These are phyloP conservation scores for Auriscalpium microsporum DNA, from an alignment of 768 basidiomycete genomes.

Conservation along the genomic window DNA sequence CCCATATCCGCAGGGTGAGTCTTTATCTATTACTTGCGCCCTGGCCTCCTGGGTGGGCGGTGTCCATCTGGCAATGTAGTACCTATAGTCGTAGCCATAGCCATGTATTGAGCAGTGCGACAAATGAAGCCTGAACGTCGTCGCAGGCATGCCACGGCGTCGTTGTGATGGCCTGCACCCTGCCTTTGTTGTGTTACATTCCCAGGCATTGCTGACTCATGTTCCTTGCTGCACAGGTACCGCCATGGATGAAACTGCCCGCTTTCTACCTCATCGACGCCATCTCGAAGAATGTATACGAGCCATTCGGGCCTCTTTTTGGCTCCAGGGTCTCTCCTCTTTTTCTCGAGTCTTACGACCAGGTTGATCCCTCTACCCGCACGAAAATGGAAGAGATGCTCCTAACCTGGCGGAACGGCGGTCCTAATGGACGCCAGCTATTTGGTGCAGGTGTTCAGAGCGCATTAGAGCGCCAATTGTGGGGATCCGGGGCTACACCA, in stretches of 20 bases:
- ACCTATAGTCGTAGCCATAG: not conserved
- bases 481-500: conserved; percentile 41
- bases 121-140: not conserved
- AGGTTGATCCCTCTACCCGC: conserved; percentile 76
- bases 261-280: conserved; percentile 94
- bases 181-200: conserved; percentile 7
- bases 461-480: conserved; percentile 77
- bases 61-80: conserved; percentile 2
- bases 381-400: conserved; percentile 99
- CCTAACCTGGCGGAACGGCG: conserved; percentile 86
- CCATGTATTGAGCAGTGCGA: not conserved
- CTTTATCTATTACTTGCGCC: not conserved
- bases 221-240: conserved; percentile 50
- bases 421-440: conserved; percentile 70
- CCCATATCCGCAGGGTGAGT: conserved; percentile 89
- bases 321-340: conserved; percentile 72
- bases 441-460: conserved; percentile 77
- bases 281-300: conserved; percentile 92
- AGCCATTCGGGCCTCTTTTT: conserved; percentile 86
- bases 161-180: not conserved
- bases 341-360: conserved; percentile 81
- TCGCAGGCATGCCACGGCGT: not conserved
- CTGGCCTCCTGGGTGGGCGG: conserved; percentile 3
- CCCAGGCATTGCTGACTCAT: conserved; percentile 64
- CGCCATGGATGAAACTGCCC: conserved; percentile 84